Percentiles rank a stretch among this genome's conserved stretches.
phyloP scores from a whole-genome alignment of 805 yeast genomes.

The Candida insectorum region DNA sequence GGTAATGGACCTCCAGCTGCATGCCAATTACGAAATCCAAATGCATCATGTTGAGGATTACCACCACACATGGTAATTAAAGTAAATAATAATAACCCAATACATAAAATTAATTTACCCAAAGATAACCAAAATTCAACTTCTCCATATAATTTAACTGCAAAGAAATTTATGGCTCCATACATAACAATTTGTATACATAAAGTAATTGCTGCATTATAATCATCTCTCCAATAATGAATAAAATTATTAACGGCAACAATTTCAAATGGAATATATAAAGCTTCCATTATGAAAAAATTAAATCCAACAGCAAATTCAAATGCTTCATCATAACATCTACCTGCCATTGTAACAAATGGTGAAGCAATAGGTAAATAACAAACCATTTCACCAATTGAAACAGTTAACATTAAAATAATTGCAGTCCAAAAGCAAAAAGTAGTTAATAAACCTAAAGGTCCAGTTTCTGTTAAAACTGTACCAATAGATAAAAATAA shows the following conservation, averaged over 20 bases:
- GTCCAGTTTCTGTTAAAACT: conserved; percentile 28
- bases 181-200: conserved; percentile 42
- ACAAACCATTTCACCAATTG: conserved; percentile 40
- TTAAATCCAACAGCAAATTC: conserved; percentile 39
- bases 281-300: conserved; percentile 18
- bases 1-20: conserved; percentile 38
- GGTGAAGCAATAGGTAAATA: conserved; percentile 36
- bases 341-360: conserved; percentile 36
- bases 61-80: conserved; percentile 39
- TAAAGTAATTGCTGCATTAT: conserved; percentile 46
- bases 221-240: conserved; percentile 50
- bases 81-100: conserved; percentile 36
- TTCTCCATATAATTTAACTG: conserved; percentile 51
- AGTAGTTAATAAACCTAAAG: conserved; percentile 30
- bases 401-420: conserved; percentile 32
- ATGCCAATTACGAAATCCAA: conserved; percentile 33
- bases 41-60: conserved; percentile 30
- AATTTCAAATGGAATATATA: conserved; percentile 47
- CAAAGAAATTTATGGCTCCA: conserved; percentile 41
- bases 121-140: conserved; percentile 45
- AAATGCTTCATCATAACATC: conserved; percentile 34
- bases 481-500: conserved; percentile 12
- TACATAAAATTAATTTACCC: conserved; percentile 34
- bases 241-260: conserved; percentile 52
- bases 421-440: conserved; percentile 33